phyloP scores from a whole-genome alignment of 371 early-diverging fungal genomes.

The Entomophthora muscae region DNA sequence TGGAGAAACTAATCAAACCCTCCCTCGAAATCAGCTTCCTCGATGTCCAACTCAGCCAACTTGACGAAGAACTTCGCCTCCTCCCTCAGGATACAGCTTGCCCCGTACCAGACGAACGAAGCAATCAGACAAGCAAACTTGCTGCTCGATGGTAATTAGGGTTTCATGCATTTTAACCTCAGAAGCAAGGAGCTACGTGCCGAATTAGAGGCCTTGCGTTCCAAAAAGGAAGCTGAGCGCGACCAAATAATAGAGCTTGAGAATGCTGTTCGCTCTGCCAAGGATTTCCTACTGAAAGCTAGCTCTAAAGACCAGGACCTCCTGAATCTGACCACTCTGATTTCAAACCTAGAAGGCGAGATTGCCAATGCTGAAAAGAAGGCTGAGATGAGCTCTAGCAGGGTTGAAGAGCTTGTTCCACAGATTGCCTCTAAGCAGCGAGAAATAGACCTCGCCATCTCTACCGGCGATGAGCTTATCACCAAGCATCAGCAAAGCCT shows the following conservation, averaged over 20 bases:
- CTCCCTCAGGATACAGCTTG: neutral
- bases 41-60: neutral
- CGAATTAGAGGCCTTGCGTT: neutral
- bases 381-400: neutral
- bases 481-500: neutral
- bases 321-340: neutral
- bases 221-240: neutral
- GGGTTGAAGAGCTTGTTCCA: neutral
- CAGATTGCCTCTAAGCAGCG: neutral
- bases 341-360: neutral
- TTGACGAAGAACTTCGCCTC: neutral
- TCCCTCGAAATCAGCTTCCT: neutral
- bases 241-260: neutral
- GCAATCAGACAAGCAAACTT: neutral
- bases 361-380: neutral
- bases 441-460: neutral
- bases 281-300: neutral
- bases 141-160: neutral
- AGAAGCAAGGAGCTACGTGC: neutral
- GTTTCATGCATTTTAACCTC: neutral
- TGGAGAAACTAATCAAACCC: neutral
- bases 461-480: neutral
- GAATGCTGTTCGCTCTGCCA: neutral
- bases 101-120: neutral
- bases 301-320: neutral